Base-by-base conservation (phyloP, 2,329 filamentous ascomycete species). In the Aspergillus texensis region DNA sequence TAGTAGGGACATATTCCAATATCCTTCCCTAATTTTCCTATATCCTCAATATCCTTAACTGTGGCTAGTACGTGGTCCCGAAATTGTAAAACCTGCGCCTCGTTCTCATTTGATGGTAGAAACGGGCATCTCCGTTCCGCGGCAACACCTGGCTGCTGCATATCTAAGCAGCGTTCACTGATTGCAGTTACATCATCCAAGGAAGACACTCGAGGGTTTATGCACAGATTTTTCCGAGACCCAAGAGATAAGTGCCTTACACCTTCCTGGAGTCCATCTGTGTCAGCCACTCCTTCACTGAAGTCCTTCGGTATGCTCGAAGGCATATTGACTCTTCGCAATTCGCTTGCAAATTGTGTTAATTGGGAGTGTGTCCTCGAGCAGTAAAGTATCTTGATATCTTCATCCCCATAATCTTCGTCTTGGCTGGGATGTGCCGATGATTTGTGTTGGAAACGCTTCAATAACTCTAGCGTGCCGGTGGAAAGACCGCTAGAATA, bases 1-100 rank as follows among this genome's bases (percentile, higher is more conserved):
- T 99, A 99, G 76, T 99, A 99, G 0, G 95, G 94, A 74, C 95
- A 99, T 6, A 98, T 86, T 0, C 89, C 87, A 36, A 97, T 82
- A 57, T 89, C 86, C 71, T 89, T 91, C 4, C 95, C 95, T 1
- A 98, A 81, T 16, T 83, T 82, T 24, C 90, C 89, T 45, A 98
- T 83, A 71, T 99, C 95, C 76, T 99, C 95, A 61, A 99, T 98
- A 72, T 99, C 95, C 2, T 92, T 90, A 9, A 99, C 86, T 0
- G 87, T 93, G 0, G 95, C 93, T 41, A 98, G 81, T 1, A 91
- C 87, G 68, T 91, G 88, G 73, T 98, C 94, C 21, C 94, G 89
- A 69, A 99, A 98, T 57, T 92, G 87, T 60, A 93, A 87, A 0
- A 92, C 87, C 30, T 91, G 81, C 5, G 84, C 80, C 58, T 93